Evolutionary conservation across 176 grass and related monocot genomes (phyloP).

Genomic region (Carex myosuroides): DNA sequence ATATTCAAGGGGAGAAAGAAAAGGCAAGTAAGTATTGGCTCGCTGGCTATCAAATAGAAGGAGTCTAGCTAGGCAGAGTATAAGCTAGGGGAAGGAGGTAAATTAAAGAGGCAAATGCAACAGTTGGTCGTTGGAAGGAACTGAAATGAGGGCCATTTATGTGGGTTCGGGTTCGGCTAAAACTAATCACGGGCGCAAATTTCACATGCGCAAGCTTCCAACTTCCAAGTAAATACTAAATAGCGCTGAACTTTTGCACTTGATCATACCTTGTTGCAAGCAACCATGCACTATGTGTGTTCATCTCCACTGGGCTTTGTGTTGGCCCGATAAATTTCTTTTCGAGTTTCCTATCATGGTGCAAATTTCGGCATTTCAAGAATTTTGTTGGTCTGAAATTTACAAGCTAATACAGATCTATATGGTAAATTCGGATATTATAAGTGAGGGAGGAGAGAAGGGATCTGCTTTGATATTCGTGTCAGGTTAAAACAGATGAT

Average conservation of each 20-base stretch:
- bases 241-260: background rate
- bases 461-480: too few relatives aligned
- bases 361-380: too few relatives aligned
- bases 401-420: too few relatives aligned
- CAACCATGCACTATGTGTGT: background rate
- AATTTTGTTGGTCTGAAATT: too few relatives aligned
- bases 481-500: too few relatives aligned
- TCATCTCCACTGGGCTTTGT: background rate
- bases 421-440: too few relatives aligned
- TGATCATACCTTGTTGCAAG: background rate
- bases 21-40: too few relatives aligned
- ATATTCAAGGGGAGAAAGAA: background rate
- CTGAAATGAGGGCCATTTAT: slow-evolving; percentile 20
- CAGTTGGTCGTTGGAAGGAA: slow-evolving; percentile 56
- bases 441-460: too few relatives aligned
- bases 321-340: too few relatives aligned
- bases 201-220: background rate
- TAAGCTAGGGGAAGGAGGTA: background rate
- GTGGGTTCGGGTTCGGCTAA: slow-evolving; percentile 1
- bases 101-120: background rate
- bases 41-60: background rate
- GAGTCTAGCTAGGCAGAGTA: background rate
- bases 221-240: background rate
- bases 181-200: slow-evolving; percentile 7
- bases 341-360: too few relatives aligned